A percentile compares a stretch with the other conserved stretches of the same genome.
Conservation (phyloP, 208 protist genomes). For the Leishmania martiniquensis region DNA sequence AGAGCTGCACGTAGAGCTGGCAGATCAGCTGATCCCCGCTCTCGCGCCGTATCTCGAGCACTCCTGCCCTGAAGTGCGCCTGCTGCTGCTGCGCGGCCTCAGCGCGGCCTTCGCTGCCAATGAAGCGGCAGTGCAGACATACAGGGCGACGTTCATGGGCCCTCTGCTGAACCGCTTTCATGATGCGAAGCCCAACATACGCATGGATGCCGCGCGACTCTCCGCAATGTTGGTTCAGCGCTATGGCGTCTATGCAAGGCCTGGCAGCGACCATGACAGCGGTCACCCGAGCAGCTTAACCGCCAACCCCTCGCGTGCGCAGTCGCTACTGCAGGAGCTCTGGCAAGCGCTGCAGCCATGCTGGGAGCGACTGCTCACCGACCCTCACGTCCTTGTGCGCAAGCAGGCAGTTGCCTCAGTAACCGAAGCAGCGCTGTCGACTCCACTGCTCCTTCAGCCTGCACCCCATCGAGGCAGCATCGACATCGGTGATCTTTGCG, state of each 20-base stretch:
- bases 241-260: neutral
- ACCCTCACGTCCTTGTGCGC: conserved; percentile 59
- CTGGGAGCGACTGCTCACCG: conserved; percentile 42
- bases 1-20: conserved; percentile 51
- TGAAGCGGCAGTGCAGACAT: conserved; percentile 36
- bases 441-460: conserved; percentile 20
- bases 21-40: conserved; percentile 39
- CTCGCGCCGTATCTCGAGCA: conserved; percentile 52
- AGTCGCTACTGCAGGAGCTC: conserved; percentile 27
- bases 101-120: conserved; percentile 43
- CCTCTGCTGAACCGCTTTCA: conserved; percentile 44
- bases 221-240: conserved; percentile 27
- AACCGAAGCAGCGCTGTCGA: conserved; percentile 35
- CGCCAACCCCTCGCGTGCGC: neutral
- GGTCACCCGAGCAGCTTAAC: neutral
- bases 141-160: conserved; percentile 27
- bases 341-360: conserved; percentile 39
- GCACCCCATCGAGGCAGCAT: neutral
- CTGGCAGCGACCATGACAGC: neutral
- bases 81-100: conserved; percentile 61
- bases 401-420: conserved; percentile 45
- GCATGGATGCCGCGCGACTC: conserved; percentile 49
- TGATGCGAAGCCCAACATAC: conserved; percentile 53
- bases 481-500: neutral
- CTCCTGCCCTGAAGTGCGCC: conserved; percentile 47